A percentile compares a stretch with the other conserved stretches of the same genome.
phyloP scores from a whole-genome alignment of 495 filamentous ascomycete genomes.

The Talaromyces nanjingensis region DNA sequence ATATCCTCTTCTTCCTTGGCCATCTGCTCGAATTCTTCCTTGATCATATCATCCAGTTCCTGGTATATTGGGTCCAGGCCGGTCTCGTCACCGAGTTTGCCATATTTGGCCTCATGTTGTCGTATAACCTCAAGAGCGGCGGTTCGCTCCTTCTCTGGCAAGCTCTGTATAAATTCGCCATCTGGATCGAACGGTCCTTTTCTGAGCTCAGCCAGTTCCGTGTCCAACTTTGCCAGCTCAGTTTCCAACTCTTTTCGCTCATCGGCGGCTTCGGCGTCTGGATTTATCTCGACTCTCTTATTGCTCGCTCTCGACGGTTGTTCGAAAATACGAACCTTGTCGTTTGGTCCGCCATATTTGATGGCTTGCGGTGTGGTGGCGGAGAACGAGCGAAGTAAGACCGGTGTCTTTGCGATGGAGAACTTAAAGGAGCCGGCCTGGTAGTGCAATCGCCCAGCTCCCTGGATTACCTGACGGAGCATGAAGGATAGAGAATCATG shows the following conservation, averaged over 20 bases:
- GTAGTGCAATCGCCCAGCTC: constrained; percentile 41
- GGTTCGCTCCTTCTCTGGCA: constrained; percentile 33
- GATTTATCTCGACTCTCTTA: constrained; percentile 32
- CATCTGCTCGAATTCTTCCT: constrained; percentile 35
- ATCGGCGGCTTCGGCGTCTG: constrained; percentile 45
- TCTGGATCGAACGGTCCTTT: constrained; percentile 36
- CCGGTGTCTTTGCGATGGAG: background rate
- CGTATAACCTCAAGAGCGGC: constrained; percentile 36
- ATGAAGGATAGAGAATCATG: constrained; percentile 30
- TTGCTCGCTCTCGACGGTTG: constrained; percentile 29
- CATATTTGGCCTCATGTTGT: constrained; percentile 22
- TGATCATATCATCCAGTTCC: constrained; percentile 36
- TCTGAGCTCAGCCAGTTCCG: constrained; percentile 43
- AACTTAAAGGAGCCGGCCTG: constrained; percentile 4
- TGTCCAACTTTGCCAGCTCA: constrained; percentile 43
- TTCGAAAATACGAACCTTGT: constrained; percentile 40
- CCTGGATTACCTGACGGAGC: constrained; percentile 41
- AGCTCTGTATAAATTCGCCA: constrained; percentile 32
- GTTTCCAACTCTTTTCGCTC: constrained; percentile 39
- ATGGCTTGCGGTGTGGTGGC: constrained; percentile 26
- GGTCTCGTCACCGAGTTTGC: background rate
- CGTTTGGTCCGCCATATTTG: constrained; percentile 34
- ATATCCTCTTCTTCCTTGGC: constrained; percentile 35
- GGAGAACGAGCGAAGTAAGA: constrained; percentile 26
- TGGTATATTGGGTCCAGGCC: constrained; percentile 35